phyloP scores from a whole-genome alignment of 768 basidiomycete genomes.

The Zangia roseola region DNA sequence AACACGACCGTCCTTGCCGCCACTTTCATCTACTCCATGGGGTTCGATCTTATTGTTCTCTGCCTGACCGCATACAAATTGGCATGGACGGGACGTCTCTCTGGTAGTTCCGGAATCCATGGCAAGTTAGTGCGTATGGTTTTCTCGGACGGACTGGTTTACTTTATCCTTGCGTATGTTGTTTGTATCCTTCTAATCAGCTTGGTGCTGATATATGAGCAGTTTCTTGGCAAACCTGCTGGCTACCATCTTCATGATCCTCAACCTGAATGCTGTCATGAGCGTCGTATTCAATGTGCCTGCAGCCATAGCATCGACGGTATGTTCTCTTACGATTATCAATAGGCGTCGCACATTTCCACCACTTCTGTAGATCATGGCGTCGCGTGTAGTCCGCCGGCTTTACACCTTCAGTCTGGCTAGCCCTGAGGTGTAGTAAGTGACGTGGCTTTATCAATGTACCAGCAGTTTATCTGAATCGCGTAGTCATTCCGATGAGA shows the following conservation, averaged over 20 bases:
- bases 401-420: conserved; percentile 46
- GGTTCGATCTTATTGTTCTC: conserved; percentile 64
- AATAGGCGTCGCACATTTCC: background rate
- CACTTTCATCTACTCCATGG: conserved; percentile 77
- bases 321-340: conserved; percentile 24
- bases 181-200: conserved; percentile 17
- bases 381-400: conserved; percentile 58
- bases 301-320: conserved; percentile 53
- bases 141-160: conserved; percentile 70
- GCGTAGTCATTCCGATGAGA: conserved; percentile 19
- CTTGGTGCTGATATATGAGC: conserved; percentile 14
- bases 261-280: conserved; percentile 68
- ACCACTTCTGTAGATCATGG: conserved; percentile 45
- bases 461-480: background rate
- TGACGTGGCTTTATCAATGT: background rate
- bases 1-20: conserved; percentile 64
- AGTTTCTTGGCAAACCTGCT: conserved; percentile 42
- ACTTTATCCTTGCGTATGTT: conserved; percentile 71
- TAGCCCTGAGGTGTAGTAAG: conserved; percentile 32
- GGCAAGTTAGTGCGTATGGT: conserved; percentile 60
- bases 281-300: conserved; percentile 65
- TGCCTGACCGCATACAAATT: conserved; percentile 61
- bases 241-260: conserved; percentile 59
- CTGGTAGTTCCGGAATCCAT: conserved; percentile 24
- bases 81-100: conserved; percentile 22